A percentile compares a stretch with the other conserved stretches of the same genome.
These are phyloP conservation scores for Russula abietina DNA, from an alignment of 768 basidiomycete species.

Conservation along the genomic window DNA sequence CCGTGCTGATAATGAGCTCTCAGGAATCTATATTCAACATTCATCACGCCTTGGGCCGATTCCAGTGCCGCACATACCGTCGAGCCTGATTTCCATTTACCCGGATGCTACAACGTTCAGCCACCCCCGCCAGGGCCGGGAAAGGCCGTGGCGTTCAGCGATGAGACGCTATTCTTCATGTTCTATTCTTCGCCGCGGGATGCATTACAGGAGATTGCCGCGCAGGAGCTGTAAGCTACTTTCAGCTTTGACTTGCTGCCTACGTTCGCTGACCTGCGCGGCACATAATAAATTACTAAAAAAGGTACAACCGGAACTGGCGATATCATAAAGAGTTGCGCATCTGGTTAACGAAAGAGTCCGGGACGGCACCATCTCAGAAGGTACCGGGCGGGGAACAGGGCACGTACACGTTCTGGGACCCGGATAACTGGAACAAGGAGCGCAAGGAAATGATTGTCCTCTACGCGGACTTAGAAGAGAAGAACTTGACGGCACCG, in stretches of 20 bases:
- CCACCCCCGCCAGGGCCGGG: conserved; percentile 72
- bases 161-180: conserved; percentile 94
- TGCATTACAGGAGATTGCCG: conserved; percentile 85
- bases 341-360: conserved; percentile 81
- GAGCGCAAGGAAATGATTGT: conserved; percentile 30
- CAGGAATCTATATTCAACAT: conserved; percentile 79
- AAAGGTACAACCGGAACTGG: conserved; percentile 89
- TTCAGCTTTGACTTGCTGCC: background rate
- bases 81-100: conserved; percentile 86
- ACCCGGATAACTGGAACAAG: conserved; percentile 31
- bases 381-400: conserved; percentile 75
- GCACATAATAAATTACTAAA: background rate
- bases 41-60: conserved; percentile 94
- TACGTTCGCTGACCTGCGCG: conserved; percentile 11
- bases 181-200: conserved; percentile 92
- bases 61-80: conserved; percentile 72
- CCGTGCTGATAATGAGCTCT: background rate
- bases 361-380: conserved; percentile 62
- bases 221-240: conserved; percentile 79
- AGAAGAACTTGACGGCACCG: conserved; percentile 23
- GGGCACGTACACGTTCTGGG: conserved; percentile 52
- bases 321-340: conserved; percentile 88
- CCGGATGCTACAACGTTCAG: conserved; percentile 85
- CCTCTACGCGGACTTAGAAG: conserved; percentile 30
- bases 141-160: conserved; percentile 78